Conservation (phyloP, 2,329 filamentous ascomycete genomes). For the Byssothecium circinans region DNA sequence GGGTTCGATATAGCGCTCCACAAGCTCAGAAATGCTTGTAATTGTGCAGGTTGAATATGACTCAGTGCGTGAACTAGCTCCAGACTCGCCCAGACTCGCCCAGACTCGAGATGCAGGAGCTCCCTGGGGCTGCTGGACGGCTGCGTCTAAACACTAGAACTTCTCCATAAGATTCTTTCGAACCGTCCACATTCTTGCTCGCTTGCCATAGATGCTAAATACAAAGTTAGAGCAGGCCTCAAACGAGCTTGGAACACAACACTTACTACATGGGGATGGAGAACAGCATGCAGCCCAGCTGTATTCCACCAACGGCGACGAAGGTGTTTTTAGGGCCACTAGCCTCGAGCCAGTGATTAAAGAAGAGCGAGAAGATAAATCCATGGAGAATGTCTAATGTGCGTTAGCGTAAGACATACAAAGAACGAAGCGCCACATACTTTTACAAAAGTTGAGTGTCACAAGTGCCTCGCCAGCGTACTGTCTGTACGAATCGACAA, state of each 20-base stretch:
- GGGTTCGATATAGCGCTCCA: not conserved
- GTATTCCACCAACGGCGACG: constrained; percentile 81
- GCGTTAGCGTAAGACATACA: constrained; percentile 20
- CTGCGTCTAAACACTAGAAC: constrained; percentile 46
- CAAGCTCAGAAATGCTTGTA: not conserved
- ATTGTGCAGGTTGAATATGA: not conserved
- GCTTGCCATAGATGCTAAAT: constrained; percentile 74
- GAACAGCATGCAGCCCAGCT: constrained; percentile 71
- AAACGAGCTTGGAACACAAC: no score
- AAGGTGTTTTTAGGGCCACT: constrained; percentile 80
- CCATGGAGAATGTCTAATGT: constrained; percentile 76
- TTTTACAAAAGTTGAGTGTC: constrained; percentile 93
- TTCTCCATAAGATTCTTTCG: constrained; percentile 84
- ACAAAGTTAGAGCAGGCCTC: no score
- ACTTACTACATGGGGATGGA: constrained; percentile 79
- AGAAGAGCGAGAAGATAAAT: constrained; percentile 81
- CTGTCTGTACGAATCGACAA: constrained; percentile 88
- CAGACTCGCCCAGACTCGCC: no score
- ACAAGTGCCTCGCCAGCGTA: constrained; percentile 94
- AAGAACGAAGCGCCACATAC: constrained; percentile 41
- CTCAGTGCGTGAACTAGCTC: no score
- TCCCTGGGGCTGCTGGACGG: no score
- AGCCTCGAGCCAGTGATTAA: constrained; percentile 66
- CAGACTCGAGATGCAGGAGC: no score
- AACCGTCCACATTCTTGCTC: constrained; percentile 91